These are phyloP conservation scores for Chloris gayana DNA, from an alignment of 176 grass and related monocot species.

Conservation along the genomic window DNA sequence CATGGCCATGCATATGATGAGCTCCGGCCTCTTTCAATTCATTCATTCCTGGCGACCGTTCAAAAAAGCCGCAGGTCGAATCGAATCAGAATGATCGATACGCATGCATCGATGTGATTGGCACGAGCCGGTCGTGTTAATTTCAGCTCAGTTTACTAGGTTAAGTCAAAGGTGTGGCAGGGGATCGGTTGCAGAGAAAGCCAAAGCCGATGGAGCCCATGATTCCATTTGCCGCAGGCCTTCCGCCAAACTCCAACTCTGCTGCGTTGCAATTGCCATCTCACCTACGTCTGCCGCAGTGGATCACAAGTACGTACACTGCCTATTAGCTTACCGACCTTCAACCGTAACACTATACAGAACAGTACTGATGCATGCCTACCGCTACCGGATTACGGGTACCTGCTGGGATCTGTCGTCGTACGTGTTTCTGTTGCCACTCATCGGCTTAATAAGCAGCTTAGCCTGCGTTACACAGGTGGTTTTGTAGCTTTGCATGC, in stretches of 20 bases:
- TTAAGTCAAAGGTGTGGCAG: conserved; percentile 17
- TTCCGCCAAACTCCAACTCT: neutral
- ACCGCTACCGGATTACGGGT: too few relatives aligned
- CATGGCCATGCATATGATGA: conserved; percentile 12
- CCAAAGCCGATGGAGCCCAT: conserved; percentile 37
- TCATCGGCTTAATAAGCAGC: neutral
- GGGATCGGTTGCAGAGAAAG: conserved; percentile 44
- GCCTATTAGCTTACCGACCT: too few relatives aligned
- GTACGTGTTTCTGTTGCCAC: too few relatives aligned
- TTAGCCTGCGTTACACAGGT: conserved; percentile 13
- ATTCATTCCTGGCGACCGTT: neutral
- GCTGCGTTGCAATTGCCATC: too few relatives aligned
- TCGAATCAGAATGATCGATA: conserved; percentile 42
- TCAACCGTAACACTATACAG: too few relatives aligned
- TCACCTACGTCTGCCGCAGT: too few relatives aligned
- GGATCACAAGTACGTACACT: too few relatives aligned
- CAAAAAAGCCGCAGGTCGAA: conserved; percentile 35
- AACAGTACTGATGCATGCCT: too few relatives aligned
- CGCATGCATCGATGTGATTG: too few relatives aligned
- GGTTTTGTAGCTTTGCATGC: conserved; percentile 27
- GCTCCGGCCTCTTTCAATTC: too few relatives aligned
- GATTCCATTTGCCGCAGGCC: conserved; percentile 39
- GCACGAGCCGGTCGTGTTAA: too few relatives aligned
- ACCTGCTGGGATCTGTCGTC: neutral
- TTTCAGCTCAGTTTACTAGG: too few relatives aligned